phyloP scores from a whole-genome alignment of 2,329 filamentous ascomycete genomes.

The Helotiales sp. region DNA sequence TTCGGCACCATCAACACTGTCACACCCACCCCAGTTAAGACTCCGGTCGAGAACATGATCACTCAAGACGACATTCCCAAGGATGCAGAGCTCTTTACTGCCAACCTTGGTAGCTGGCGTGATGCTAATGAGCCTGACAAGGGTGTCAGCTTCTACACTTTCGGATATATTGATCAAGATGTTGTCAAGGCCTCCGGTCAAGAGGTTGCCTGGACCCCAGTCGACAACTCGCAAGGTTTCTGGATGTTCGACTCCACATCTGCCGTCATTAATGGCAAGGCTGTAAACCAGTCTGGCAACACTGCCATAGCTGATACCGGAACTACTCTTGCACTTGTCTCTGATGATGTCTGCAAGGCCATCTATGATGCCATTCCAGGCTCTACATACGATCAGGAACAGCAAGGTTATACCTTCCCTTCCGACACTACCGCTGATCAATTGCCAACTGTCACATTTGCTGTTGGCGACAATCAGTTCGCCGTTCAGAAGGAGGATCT shows the following conservation, averaged over 20 bases:
- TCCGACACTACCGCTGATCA: conserved; percentile 48
- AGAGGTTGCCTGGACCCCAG: conserved; percentile 57
- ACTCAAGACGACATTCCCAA: conserved; percentile 51
- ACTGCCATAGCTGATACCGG: conserved; percentile 72
- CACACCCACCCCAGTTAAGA: conserved; percentile 52
- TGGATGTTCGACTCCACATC: conserved; percentile 64
- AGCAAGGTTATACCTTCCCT: conserved; percentile 67
- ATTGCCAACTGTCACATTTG: conserved; percentile 62
- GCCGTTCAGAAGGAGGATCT: conserved; percentile 59
- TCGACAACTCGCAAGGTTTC: conserved; percentile 66
- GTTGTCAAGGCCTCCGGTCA: conserved; percentile 53
- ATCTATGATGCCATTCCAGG: conserved; percentile 66
- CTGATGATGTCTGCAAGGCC: conserved; percentile 58
- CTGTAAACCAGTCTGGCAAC: conserved; percentile 52
- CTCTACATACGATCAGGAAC: conserved; percentile 51
- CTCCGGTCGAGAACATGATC: conserved; percentile 71
- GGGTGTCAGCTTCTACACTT: conserved; percentile 66
- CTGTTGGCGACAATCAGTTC: conserved; percentile 61
- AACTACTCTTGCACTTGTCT: conserved; percentile 66
- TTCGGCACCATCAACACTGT: conserved; percentile 66
- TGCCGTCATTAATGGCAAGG: conserved; percentile 56
- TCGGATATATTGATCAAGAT: conserved; percentile 69
- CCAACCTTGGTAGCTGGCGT: conserved; percentile 54
- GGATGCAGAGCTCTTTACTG: conserved; percentile 55
- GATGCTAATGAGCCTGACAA: conserved; percentile 44